Evolutionary conservation across 106 monocot species (phyloP).

Genomic region (Platanthera zijinensis): DNA sequence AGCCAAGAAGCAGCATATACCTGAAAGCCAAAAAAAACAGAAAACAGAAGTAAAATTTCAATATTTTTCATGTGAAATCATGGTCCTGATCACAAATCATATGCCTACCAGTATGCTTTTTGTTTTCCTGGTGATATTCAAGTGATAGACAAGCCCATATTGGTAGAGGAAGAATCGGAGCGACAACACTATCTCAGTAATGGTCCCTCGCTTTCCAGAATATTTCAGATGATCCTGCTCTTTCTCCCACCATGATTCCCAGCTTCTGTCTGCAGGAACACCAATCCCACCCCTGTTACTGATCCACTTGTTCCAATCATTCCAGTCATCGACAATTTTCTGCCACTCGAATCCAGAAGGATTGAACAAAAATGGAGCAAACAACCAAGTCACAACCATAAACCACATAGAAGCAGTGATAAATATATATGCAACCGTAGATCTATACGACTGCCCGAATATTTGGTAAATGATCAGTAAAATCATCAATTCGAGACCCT

Average conservation of each 20-base stretch:
- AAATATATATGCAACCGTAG: slow-evolving; percentile 59
- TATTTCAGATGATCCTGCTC: slow-evolving; percentile 83
- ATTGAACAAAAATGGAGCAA: slow-evolving; percentile 91
- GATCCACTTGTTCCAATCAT: slow-evolving; percentile 95
- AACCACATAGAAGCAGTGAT: slow-evolving; percentile 93
- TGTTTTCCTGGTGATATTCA: slow-evolving; percentile 49
- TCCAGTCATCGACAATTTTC: slow-evolving; percentile 95
- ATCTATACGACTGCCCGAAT: slow-evolving; percentile 63
- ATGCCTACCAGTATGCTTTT: slow-evolving; percentile 63
- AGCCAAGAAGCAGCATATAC: slow-evolving; percentile 90
- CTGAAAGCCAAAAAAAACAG: slow-evolving; percentile 29
- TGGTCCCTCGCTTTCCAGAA: slow-evolving; percentile 60
- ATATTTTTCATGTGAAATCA: neutral
- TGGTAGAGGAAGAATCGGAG: slow-evolving; percentile 88
- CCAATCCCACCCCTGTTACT: slow-evolving; percentile 89
- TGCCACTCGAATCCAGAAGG: slow-evolving; percentile 98
- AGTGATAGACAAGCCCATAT: slow-evolving; percentile 93
- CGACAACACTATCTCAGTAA: slow-evolving; percentile 54
- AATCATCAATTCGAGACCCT: slow-evolving; percentile 81
- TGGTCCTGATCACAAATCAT: neutral
- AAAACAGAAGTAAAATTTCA: neutral
- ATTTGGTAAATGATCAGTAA: slow-evolving; percentile 81
- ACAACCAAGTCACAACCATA: slow-evolving; percentile 91
- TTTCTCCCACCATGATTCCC: slow-evolving; percentile 98
- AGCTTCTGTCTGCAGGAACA: slow-evolving; percentile 73